Base-by-base conservation (phyloP, 2,329 filamentous ascomycete genomes). In the Colletotrichum spinosum region DNA sequence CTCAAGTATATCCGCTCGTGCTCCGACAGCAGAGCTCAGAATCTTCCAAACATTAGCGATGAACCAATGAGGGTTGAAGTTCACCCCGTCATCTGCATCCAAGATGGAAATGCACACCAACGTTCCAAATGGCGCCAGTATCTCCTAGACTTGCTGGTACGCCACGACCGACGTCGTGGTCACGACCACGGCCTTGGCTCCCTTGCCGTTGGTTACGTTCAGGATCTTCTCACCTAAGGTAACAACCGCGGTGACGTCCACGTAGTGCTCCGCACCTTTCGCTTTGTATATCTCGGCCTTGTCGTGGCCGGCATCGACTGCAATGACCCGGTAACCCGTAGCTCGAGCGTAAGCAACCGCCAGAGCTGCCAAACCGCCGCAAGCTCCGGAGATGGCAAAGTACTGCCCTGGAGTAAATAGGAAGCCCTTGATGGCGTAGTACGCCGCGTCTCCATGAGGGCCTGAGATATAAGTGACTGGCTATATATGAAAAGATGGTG, bases 271-370 rank as follows among this genome's bases (percentile, higher is more conserved):
- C 0, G 77, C 78, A 13, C 77, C 77, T n/a, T 72, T 68, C 3
- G 69, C 69, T 7, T 72, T 57, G n/a, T 74, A 75, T 6, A 72
- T 70, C 7, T 70, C 42, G 10, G 72, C 70, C 62, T 76, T 78
- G 1, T 69, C 70, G 1, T 66, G 52, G 0, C 78, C 79, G 0
- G 73, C 71, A 45, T 82, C 79, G 13, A 81, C 68, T 7, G 78
- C 79, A 33, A 80, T 72, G 0, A 80, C 75, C 0, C 76, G 75
- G 38, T 77, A 78, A 1, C 80, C 80, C 79, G 82, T 82, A 0
- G 79, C 76, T 46, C 71, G 74, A 1, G 78, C 80, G 58, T 74
- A 81, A 39, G 77, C 73, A 3, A 82, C 71, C 0, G 74, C 79
- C 35, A 81, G 65, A 6, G 74, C 73, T 0, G 78, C 80, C 2